Evolutionary conservation across 805 yeast genomes (phyloP).

Genomic region (Zygosaccharomyces rouxii): DNA sequence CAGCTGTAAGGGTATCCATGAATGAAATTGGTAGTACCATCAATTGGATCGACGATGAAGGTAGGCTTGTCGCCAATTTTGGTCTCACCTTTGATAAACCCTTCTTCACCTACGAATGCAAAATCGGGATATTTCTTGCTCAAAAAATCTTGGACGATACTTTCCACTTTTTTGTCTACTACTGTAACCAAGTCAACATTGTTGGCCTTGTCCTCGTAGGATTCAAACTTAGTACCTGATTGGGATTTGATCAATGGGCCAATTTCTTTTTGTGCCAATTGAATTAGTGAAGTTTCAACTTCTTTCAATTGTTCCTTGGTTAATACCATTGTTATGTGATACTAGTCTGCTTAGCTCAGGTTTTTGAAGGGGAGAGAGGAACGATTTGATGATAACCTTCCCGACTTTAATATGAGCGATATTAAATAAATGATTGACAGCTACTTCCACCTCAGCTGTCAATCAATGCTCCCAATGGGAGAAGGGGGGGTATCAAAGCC

Average conservation of each 20-base stretch:
- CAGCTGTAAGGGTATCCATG: slow-evolving; percentile 61
- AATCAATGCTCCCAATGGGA: not conserved
- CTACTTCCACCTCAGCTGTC: not conserved
- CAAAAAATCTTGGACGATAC: slow-evolving; percentile 32
- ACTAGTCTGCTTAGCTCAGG: not conserved
- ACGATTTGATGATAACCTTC: not conserved
- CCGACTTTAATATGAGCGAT: not conserved
- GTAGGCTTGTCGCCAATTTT: slow-evolving; percentile 50
- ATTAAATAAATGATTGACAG: not conserved
- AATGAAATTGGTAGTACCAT: slow-evolving; percentile 62
- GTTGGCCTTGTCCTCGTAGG: slow-evolving; percentile 53
- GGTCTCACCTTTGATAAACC: slow-evolving; percentile 47
- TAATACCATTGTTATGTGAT: slow-evolving; percentile 14
- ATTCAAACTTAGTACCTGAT: slow-evolving; percentile 31
- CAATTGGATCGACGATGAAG: slow-evolving; percentile 61
- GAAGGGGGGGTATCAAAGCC: not conserved
- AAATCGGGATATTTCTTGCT: slow-evolving; percentile 42
- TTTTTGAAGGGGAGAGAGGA: not conserved
- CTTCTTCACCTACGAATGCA: slow-evolving; percentile 59
- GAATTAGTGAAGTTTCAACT: slow-evolving; percentile 25
- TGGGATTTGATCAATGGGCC: slow-evolving; percentile 28
- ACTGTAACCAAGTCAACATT: slow-evolving; percentile 61
- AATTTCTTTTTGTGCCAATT: slow-evolving; percentile 22
- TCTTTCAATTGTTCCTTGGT: slow-evolving; percentile 23
- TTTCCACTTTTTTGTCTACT: slow-evolving; percentile 54